Evolutionary conservation across 805 yeast species (phyloP), one percentile per base, ranked within the genome.

Genomic region (Starmerella apicola): DNA sequence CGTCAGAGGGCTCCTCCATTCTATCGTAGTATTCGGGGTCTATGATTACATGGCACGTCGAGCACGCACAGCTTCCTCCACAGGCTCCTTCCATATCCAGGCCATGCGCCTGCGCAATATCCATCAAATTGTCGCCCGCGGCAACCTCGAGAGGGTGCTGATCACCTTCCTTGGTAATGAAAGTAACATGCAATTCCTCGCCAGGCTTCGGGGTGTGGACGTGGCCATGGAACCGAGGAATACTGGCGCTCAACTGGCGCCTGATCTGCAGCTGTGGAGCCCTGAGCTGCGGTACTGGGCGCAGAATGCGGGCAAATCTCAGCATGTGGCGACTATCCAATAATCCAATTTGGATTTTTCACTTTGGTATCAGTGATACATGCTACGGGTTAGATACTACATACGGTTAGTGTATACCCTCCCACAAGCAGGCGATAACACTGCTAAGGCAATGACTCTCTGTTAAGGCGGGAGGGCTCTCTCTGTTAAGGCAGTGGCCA

Each of bases 31-130:
- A 85, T 34, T 81, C 95, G 1, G 98, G 97, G 58, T 91, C 98
- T 29, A 91, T 85, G 37, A 91, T 88, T 39, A 91, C 78, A 62
- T 91, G 98, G 58, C 98, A 91, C 0, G 98, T 91, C 4, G 96
- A 85, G 59, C 98, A 91, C 1, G 98, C 98, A 67, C 98, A 91
- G 3, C 96, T 84, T 3, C 97, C 98, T 18, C 98, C 98, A 62
- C 98, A 91, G 0, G 98, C 98, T 33, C 83, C 68, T 59, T 91
- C 98, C 91, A 91, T 86, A 50, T 91, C 98, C 42, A 91, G 61
- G 53, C 86, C 80, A 56, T 86, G 63, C 3, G 91, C 93, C 63
- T 91, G 97, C 5, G 97, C 98, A 41, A 91, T 84, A 58, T 91
- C 98, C 57, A 91, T 64, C 21, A 91, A 56, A 27, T 85, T 76